These are phyloP conservation scores for Monascus ruber DNA, from an alignment of 2,329 filamentous ascomycete species.

Conservation along the genomic window DNA sequence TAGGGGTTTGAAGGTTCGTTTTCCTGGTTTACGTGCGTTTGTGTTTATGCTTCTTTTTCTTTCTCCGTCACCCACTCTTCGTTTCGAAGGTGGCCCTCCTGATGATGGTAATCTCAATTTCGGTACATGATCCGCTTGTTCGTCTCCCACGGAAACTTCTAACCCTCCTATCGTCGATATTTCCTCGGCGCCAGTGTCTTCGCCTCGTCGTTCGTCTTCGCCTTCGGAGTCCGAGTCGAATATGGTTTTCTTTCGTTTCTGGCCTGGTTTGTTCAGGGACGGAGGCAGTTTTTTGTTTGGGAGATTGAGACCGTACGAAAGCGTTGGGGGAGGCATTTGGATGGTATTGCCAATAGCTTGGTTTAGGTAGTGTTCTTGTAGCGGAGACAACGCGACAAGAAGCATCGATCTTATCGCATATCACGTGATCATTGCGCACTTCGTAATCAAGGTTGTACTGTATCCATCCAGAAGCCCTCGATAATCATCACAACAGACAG, in stretches of 20 bases:
- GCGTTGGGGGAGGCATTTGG: slow-evolving; percentile 19
- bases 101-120: slow-evolving; percentile 7
- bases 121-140: not conserved
- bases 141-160: slow-evolving; percentile 6
- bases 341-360: not conserved
- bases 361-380: not conserved
- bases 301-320: slow-evolving; percentile 34
- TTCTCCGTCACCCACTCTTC: slow-evolving; percentile 5
- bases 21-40: slow-evolving; percentile 11
- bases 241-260: slow-evolving; percentile 38
- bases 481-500: not conserved
- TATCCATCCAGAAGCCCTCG: too few relatives aligned
- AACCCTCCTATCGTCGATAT: slow-evolving; percentile 30
- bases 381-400: not conserved
- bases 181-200: slow-evolving; percentile 15
- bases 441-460: too few relatives aligned
- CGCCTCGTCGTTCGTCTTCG: slow-evolving; percentile 13
- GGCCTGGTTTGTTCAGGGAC: slow-evolving; percentile 18
- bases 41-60: too few relatives aligned
- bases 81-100: slow-evolving; percentile 18
- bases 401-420: not conserved
- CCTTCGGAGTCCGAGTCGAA: slow-evolving; percentile 35
- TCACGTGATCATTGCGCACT: too few relatives aligned
- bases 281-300: slow-evolving; percentile 21
- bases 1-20: slow-evolving; percentile 20